Base-by-base conservation (phyloP, 345 rosid genomes). In the Murraya koenigii region DNA sequence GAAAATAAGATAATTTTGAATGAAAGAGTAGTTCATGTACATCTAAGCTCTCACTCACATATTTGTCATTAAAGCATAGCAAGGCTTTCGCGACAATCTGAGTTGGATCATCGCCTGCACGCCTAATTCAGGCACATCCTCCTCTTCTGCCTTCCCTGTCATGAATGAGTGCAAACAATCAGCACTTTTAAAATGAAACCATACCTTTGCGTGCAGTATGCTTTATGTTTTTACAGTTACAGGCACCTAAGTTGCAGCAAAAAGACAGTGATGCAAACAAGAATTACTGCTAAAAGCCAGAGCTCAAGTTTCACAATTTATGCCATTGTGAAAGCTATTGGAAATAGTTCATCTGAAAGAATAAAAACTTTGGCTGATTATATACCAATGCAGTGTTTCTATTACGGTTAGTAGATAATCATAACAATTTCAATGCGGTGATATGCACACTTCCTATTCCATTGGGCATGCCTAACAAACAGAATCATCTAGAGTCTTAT, bases 11-110 rank as follows among this genome's bases (percentile, higher is more conserved):
- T 19, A 68, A 39, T 28, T 17, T 39, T 32, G 36, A 35, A 65
- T 35, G 44, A 14, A 3, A 36, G 7, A 65, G 47, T 35, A 65
- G 28, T 44, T 69, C 33, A 3, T 26, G 19, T 25, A 44, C 22
- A 52, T 17, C 9, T 47, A 6, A 30, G 61, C 17, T 55, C 38
- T 26, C 13, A 56, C 85, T 86, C 78, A 94, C 99, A 80, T 79
- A 63, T 86, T 82, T 91, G 23, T 94, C 84, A 78, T 87, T 87
- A 61, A 96, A 90, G 82, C 99, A 94, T 49, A 84, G 79, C 90
- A 93, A 76, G 25, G 99, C 99, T 82, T 87, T 90, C 1, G 88
- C 85, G 55, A 88, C 87, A 76, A 94, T 83, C 78, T 87, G 80
- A 78, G 93, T 79, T 26, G 92, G 89, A 80, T 88, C 84, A 19